Evolutionary conservation across 805 yeast genomes (phyloP), one percentile per base, ranked within the genome.

Genomic region (Wickerhamiella parazyma): DNA sequence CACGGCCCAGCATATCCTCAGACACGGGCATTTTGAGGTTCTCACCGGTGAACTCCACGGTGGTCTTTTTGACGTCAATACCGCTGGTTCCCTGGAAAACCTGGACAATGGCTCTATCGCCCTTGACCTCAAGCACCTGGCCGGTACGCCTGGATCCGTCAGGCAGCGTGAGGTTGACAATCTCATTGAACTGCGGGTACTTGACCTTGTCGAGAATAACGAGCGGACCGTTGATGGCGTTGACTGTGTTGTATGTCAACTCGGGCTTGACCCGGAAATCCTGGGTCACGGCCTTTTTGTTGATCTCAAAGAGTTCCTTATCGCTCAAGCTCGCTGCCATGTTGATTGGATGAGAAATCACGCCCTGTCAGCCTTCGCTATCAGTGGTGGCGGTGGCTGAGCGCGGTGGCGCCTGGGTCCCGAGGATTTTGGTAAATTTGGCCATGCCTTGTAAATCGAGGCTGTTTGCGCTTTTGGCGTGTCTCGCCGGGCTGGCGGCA

Each of bases 81-180:
- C 98, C 99, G 4, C 95, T 80, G 42, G 99, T 91, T 60, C 99
- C 99, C 70, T 91, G 97, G 61, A 91, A 91, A 41, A 91, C 99
- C 73, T 91, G 99, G 42, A 91, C 99, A 64, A 91, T 77, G 44
- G 99, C 99, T 62, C 91, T 80, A 57, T 82, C 77, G 50, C 98
- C 98, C 67, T 93, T 80, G 47, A 93, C 97, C 68, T 91, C 99
- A 59, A 91, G 74, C 19, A 91, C 99, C 67, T 91, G 97, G 59
- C 99, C 99, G 47, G 94, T 94, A 67, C 98, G 82, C 41, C 70
- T 68, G 17, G 91, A 66, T 9, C 99, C 98, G 62, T 93, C 98
- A 39, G 98, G 98, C 48, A 91, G 72, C 9, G 98, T 93, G 59
- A 91, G 73, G 65, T 87, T 83, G 59, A 91, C 99, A 68, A 91